Evolutionary conservation across 305 asterid genomes (phyloP), one percentile per base, ranked within the genome.

Genomic region (Stenogyne calaminthoides): DNA sequence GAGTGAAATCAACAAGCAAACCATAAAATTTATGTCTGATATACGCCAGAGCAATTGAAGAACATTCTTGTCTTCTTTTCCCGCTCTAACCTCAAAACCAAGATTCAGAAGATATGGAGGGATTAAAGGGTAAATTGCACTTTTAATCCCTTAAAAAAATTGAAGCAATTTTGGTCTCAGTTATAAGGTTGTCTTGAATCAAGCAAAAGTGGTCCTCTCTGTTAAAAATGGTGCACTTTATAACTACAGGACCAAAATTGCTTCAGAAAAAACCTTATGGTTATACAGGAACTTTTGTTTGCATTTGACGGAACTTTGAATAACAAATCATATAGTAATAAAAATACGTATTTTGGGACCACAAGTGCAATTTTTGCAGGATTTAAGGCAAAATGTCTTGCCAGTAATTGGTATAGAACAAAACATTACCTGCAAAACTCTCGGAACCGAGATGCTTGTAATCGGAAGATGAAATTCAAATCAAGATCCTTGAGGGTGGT

Each of bases 401-500:
- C 32, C 7, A 54, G 14, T 18, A 54, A n/a, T 49, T 49, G 15
- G 9, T 16, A 55, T 32, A 55, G n/a, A 55, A 20, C 32, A 20
- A 4, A 10, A 9, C n/a, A 9, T 76, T 82, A 94, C 99, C 97
- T 88, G 89, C 90, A 79, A 72, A 92, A 88, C 52, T 95, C 96
- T 74, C 89, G 79, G 76, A 84, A 90, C 96, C 91, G 85, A 51
- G 81, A 76, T 70, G 89, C 87, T 49, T 84, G 96, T 77, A 95
- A 75, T 65, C 98, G 83, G 84, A 95, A 95, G 70, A 95, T 81
- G 80, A 88, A 92, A 71, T 86, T 95, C 85, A 95, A 87, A 82
- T 95, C 99, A 20, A 95, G 94, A 83, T 95, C 98, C 84, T 95
- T 95, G 76, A 95, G 96, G 14, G 97, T 92, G 46, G 98, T 92